A percentile compares a stretch with the other conserved stretches of the same genome.
Evolutionary conservation across 1,284 basidiomycete genomes (phyloP).

Genomic region (Hemileia vastatrix): DNA sequence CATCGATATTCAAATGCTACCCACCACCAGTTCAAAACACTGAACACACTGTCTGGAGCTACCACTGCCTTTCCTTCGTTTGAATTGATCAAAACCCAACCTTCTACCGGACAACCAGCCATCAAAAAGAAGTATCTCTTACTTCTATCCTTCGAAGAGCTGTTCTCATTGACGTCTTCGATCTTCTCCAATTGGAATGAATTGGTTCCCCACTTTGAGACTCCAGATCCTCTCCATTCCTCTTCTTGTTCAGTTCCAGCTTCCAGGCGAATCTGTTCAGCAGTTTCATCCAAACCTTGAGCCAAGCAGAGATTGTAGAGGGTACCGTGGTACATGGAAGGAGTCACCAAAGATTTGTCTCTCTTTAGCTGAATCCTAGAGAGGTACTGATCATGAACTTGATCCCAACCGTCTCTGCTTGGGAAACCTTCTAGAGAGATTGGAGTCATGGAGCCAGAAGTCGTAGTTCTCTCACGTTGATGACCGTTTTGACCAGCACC

Average conservation of each 20-base stretch:
- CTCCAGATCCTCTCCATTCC: conserved; percentile 1
- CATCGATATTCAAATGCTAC: neutral
- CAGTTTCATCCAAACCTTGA: neutral
- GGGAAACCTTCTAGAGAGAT: conserved; percentile 9
- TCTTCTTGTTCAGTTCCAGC: conserved; percentile 5
- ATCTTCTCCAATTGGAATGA: neutral
- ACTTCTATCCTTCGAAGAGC: too few species aligned
- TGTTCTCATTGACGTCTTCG: neutral
- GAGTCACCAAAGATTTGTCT: conserved; percentile 13
- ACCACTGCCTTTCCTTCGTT: too few species aligned
- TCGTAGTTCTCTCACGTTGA: neutral
- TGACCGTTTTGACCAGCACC: neutral
- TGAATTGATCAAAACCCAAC: too few species aligned
- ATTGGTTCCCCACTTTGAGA: neutral
- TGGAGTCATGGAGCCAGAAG: neutral
- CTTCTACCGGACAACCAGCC: too few species aligned
- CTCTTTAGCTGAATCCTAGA: conserved; percentile 10
- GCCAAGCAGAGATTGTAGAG: conserved; percentile 7
- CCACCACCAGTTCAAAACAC: conserved; percentile 18
- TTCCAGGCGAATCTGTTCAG: conserved; percentile 5
- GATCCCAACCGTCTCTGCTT: neutral
- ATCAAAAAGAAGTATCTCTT: too few species aligned
- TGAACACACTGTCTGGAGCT: too few species aligned
- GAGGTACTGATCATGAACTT: conserved; percentile 5
- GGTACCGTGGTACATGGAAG: conserved; percentile 14